phyloP scores from a whole-genome alignment of 1,139 yeast genomes.

The Diutina neorugosa region DNA sequence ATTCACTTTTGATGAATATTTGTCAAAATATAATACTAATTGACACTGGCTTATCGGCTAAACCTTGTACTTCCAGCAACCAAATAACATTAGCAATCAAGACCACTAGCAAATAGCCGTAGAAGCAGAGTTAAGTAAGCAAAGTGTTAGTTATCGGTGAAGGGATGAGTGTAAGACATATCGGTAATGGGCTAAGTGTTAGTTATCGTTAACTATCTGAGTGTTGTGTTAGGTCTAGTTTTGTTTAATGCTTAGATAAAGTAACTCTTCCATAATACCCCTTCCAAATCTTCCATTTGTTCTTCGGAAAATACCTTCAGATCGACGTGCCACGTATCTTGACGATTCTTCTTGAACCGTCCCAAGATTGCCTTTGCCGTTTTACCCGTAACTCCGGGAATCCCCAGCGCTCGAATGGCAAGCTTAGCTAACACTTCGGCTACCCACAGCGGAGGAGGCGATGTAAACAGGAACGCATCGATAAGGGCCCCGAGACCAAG shows the following conservation, averaged over 20 bases:
- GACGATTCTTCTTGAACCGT: conserved; percentile 82
- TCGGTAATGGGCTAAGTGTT: too few relatives aligned
- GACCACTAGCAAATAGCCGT: too few relatives aligned
- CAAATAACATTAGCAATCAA: too few relatives aligned
- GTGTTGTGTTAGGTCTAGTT: too few relatives aligned
- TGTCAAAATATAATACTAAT: too few relatives aligned
- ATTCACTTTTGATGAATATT: too few relatives aligned
- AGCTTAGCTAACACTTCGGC: conserved; percentile 61
- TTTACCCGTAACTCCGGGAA: conserved; percentile 70
- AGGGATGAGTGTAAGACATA: too few relatives aligned
- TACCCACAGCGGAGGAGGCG: conserved; percentile 91
- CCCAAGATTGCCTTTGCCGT: conserved; percentile 77
- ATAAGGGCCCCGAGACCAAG: conserved; percentile 83
- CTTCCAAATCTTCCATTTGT: conserved; percentile 85
- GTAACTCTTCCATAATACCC: conserved; percentile 88
- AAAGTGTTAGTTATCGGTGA: too few relatives aligned
- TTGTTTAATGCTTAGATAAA: conserved; percentile 38
- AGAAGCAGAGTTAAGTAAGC: too few relatives aligned
- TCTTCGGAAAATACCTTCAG: conserved; percentile 61
- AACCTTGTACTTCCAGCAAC: too few relatives aligned
- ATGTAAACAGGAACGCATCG: conserved; percentile 79
- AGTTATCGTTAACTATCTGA: too few relatives aligned
- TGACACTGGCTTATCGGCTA: too few relatives aligned
- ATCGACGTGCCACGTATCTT: conserved; percentile 95
- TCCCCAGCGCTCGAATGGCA: conserved; percentile 57